phyloP scores from a whole-genome alignment of 1,284 basidiomycete genomes.

The Cryptococcus jaspeensis region DNA sequence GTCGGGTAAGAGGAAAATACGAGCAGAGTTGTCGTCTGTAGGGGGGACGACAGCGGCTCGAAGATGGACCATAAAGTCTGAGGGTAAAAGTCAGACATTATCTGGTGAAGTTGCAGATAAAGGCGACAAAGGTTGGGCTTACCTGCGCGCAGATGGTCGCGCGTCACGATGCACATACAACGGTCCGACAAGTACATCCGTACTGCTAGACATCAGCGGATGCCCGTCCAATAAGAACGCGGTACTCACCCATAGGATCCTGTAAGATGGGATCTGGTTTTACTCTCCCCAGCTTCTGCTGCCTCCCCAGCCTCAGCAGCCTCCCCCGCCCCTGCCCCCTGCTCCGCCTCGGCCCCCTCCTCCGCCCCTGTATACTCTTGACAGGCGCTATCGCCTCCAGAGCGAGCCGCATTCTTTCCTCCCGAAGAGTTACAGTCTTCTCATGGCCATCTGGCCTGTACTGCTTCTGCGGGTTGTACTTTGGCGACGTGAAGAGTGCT shows the following conservation, averaged over 20 bases:
- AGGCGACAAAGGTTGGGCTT: not conserved
- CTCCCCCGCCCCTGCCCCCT: too few relatives aligned
- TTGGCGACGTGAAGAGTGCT: not conserved
- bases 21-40: not conserved
- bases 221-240: too few relatives aligned
- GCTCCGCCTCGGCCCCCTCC: too few relatives aligned
- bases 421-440: not conserved
- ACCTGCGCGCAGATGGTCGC: constrained; percentile 10
- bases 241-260: too few relatives aligned
- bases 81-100: not conserved
- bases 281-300: too few relatives aligned
- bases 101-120: not conserved
- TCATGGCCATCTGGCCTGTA: not conserved
- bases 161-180: constrained; percentile 12
- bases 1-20: constrained; percentile 20
- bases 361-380: too few relatives aligned
- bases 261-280: too few relatives aligned
- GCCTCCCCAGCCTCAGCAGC: too few relatives aligned
- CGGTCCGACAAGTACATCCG: too few relatives aligned
- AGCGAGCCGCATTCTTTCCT: too few relatives aligned
- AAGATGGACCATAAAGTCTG: constrained; percentile 26
- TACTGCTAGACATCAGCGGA: too few relatives aligned
- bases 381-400: too few relatives aligned
- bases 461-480: not conserved
- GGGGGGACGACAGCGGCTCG: constrained; percentile 11